These are phyloP conservation scores for Trichoderma guizhouense DNA, from an alignment of 2,329 filamentous ascomycete species.

Conservation along the genomic window DNA sequence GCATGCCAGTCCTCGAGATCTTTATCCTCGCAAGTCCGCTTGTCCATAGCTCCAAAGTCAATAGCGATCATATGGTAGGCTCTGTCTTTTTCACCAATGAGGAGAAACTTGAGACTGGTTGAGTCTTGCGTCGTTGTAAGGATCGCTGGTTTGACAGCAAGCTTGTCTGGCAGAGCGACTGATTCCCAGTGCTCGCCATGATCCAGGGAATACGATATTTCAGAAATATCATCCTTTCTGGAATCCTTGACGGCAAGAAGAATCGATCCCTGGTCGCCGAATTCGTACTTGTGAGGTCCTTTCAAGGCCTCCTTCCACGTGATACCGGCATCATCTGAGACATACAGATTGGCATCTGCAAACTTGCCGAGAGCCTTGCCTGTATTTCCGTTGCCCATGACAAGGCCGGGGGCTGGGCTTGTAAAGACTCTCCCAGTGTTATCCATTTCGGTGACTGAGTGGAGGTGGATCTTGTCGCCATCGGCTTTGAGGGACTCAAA, in stretches of 20 bases:
- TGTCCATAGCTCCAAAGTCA: slow-evolving; percentile 79
- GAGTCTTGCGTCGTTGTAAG: slow-evolving; percentile 91
- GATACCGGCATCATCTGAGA: slow-evolving; percentile 86
- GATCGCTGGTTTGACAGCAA: slow-evolving; percentile 67
- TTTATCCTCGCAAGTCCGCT: slow-evolving; percentile 70
- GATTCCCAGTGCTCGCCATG: slow-evolving; percentile 82
- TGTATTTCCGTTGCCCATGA: slow-evolving; percentile 92
- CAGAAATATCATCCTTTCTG: slow-evolving; percentile 54
- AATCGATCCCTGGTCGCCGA: slow-evolving; percentile 88
- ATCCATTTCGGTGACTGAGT: slow-evolving; percentile 81
- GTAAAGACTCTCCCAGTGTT: slow-evolving; percentile 89
- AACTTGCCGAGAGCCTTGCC: slow-evolving; percentile 71
- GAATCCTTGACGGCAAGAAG: slow-evolving; percentile 80
- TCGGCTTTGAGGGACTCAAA: slow-evolving; percentile 71
- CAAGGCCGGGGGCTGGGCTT: slow-evolving; percentile 84
- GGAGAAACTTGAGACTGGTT: slow-evolving; percentile 84
- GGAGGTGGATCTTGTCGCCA: slow-evolving; percentile 73
- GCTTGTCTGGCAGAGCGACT: slow-evolving; percentile 61
- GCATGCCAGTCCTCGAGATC: slow-evolving; percentile 91
- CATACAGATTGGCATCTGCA: slow-evolving; percentile 72
- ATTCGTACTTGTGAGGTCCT: slow-evolving; percentile 91
- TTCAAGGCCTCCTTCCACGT: slow-evolving; percentile 75
- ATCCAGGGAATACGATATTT: slow-evolving; percentile 75
- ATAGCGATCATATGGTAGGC: slow-evolving; percentile 68
- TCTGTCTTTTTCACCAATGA: slow-evolving; percentile 61